Evolutionary conservation across 495 filamentous ascomycete genomes (phyloP), one percentile per base, ranked within the genome.

Genomic region (Aspergillus carlsbadensis): DNA sequence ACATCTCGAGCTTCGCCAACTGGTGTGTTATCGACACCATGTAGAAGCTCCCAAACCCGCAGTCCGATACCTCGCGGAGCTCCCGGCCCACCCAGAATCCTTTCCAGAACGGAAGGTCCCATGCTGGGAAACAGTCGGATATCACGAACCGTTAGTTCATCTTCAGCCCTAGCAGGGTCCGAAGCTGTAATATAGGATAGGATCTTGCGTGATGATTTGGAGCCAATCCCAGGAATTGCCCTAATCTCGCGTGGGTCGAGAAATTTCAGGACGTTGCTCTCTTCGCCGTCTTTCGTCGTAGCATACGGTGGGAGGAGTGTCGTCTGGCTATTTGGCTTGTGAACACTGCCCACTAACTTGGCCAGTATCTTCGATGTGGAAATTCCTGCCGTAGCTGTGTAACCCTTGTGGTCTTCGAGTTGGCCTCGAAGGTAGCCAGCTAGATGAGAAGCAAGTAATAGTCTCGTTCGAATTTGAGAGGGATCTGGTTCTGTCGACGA

Each of bases 241-340:
- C 90, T 85, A 47, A 98, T 84, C 53, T 86, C 83, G 61, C 91
- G 87, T 15, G 56, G 63, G 61, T 95, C 91, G 52, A 98, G 76
- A 62, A 98, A 96, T 0, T 62, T 57, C 2, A 71, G 71, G 26
- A 90, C 77, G 60, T 86, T 87, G 63, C 75, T 78, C 4, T 64
- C 53, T 1, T 42, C 54, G 10, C 44, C 54, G 26, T 61, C 60
- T 17, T 47, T 41, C 13, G 60, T 35, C 10, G 58, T 14, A 18
- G 70, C 67, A 48, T 84, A 84, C 2, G 87, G 84, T 10, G 86
- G 82, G 5, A 95, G 70, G 3, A 98, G 82, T 5, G 88, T 88
- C 0, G 93, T 96, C 65, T 96, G 93, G 50, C 82, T 85, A 43
- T 87, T 85, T 0, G 93, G 93, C 70, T 96, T 96, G 65, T 96